Evolutionary conservation across 2,329 filamentous ascomycete genomes (phyloP).

Genomic region (Proliferodiscus dingleyae): DNA sequence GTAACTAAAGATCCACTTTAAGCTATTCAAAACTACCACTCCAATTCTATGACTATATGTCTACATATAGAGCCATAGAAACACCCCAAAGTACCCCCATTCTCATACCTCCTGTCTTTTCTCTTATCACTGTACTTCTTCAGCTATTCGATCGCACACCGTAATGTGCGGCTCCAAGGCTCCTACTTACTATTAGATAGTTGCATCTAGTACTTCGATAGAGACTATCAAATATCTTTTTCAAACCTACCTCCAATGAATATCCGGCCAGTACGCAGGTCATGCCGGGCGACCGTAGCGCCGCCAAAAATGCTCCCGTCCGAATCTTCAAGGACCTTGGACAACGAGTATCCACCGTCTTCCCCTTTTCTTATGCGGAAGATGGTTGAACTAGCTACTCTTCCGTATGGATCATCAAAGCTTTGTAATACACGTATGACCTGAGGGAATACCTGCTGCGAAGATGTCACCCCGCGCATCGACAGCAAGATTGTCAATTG

Average conservation of each 20-base stretch:
- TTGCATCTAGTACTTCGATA: too few relatives aligned
- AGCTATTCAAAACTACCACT: too few relatives aligned
- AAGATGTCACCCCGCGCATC: slow-evolving; percentile 29
- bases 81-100: too few relatives aligned
- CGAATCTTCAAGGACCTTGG: not conserved
- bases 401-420: slow-evolving; percentile 17
- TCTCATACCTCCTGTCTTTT: too few relatives aligned
- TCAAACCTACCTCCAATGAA: slow-evolving; percentile 1
- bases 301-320: not conserved
- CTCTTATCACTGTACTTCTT: not conserved
- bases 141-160: not conserved
- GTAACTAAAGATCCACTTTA: too few relatives aligned
- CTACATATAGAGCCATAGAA: too few relatives aligned
- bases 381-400: slow-evolving; percentile 11
- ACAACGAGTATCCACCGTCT: not conserved
- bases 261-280: not conserved
- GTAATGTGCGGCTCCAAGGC: not conserved
- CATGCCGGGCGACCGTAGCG: slow-evolving; percentile 1
- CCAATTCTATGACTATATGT: too few relatives aligned
- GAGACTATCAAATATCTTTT: not conserved
- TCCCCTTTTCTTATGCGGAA: slow-evolving; percentile 7
- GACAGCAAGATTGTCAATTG: slow-evolving; percentile 29
- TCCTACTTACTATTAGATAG: not conserved
- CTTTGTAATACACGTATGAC: slow-evolving; percentile 14
- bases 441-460: slow-evolving; percentile 26